Base-by-base conservation (phyloP, 257 asterid species). In the Nicotiana otophora region DNA sequence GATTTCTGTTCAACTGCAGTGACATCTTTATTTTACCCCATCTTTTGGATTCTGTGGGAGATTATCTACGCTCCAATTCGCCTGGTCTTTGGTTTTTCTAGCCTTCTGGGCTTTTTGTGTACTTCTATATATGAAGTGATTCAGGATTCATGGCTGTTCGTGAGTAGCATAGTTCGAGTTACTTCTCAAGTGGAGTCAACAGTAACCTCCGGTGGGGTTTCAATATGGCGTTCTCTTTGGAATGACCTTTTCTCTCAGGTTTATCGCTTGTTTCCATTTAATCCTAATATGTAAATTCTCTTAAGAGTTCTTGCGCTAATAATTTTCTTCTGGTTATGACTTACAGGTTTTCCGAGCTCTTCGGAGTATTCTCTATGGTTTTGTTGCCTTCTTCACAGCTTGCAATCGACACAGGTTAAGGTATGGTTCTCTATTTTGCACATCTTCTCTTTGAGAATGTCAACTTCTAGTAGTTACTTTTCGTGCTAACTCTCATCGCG, bases 181-280 rank as follows among this genome's bases (percentile, higher is more conserved):
- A 87, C 89, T 76, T 87, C 93, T 81, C 91, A 87, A 60, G 98
- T 91, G 42, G 95, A 88, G 86, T 84, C 98, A 68, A 89, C 98
- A 3, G 97, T 93, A 82, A 87, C 87, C 87, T 88, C 97, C 19
- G 85, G 89, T 1, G 94, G 91, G 86, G 92, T 90, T 69, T 96
- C 99, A 54, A 39, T 93, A 75, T 93, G 93, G 98, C 97, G 96
- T 42, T 90, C 98, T 53, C 95, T 96, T 39, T 96, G 99, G 99
- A 91, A 94, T 84, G 99, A 93, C 87, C 96, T 96, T 72, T 94
- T 94, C 90, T 96, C 97, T 48, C 98, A 96, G 94, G 99, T 96
- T 63, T 65, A 33, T 64, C 36, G 60, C 83, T 81, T 82, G 23
- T 67, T 54, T 2, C 34, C 69, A 31, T 55, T 36, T 42, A 5